Conservation (phyloP, 2,329 filamentous ascomycete species). For the Diaporthe velutina region DNA sequence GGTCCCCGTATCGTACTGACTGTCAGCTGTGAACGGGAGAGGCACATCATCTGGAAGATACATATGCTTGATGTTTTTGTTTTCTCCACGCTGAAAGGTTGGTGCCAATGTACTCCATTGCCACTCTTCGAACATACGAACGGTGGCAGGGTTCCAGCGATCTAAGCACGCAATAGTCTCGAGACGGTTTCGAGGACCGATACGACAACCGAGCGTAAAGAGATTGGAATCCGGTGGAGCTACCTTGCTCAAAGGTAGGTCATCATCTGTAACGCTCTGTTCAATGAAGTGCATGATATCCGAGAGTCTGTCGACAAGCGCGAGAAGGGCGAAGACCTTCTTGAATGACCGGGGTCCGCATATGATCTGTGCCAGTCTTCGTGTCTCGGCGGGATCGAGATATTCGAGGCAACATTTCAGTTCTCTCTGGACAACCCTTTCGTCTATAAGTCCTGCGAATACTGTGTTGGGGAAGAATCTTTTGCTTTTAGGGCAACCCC, state of each 20-base stretch:
- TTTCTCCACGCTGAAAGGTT: conserved; percentile 24
- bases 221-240: background rate
- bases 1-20: background rate
- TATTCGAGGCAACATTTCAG: too few relatives aligned
- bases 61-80: conserved; percentile 24
- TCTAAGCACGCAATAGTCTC: conserved; percentile 27
- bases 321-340: background rate
- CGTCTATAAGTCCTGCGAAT: too few relatives aligned
- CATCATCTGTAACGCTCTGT: conserved; percentile 2
- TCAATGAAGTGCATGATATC: background rate
- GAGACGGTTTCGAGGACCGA: background rate
- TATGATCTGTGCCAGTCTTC: background rate
- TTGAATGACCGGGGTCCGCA: background rate
- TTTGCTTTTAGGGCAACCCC: too few relatives aligned
- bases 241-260: conserved; percentile 30
- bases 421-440: too few relatives aligned
- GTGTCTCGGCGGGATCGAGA: too few relatives aligned
- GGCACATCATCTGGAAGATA: background rate
- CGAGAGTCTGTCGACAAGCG: background rate
- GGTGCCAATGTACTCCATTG: conserved; percentile 38
- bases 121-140: conserved; percentile 35
- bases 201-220: background rate
- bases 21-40: conserved; percentile 32
- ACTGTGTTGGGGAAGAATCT: too few relatives aligned
- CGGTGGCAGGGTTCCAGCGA: background rate